Evolutionary conservation across 495 filamentous ascomycete genomes (phyloP).

Genomic region (Astrothelium macrocarpum): DNA sequence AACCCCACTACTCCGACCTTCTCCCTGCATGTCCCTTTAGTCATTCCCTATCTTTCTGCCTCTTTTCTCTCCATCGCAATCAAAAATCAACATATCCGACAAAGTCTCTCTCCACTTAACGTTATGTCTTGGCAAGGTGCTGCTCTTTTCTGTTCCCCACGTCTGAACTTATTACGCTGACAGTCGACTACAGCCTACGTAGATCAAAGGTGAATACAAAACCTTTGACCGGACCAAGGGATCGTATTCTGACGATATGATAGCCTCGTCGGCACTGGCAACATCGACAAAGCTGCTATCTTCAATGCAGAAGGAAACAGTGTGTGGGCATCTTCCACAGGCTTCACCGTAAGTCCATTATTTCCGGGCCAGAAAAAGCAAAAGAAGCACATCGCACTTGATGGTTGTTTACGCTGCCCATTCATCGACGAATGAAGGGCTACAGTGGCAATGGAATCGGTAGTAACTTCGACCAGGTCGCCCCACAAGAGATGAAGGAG

Average conservation of each 20-base stretch:
- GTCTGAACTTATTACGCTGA: conserved; percentile 2
- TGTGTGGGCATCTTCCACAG: conserved; percentile 64
- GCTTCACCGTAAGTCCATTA: conserved; percentile 56
- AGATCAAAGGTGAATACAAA: conserved; percentile 50
- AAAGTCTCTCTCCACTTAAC: background rate
- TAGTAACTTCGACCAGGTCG: conserved; percentile 35
- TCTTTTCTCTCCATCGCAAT: background rate
- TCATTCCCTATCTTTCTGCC: background rate
- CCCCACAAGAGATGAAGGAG: conserved; percentile 50
- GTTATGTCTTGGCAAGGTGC: conserved; percentile 27
- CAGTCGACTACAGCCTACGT: conserved; percentile 47
- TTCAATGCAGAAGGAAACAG: conserved; percentile 71
- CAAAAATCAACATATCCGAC: background rate
- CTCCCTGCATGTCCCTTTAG: no score
- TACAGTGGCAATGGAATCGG: background rate
- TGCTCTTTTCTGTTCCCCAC: background rate
- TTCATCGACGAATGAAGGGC: background rate
- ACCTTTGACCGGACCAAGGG: conserved; percentile 7
- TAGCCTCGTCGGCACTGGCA: conserved; percentile 70
- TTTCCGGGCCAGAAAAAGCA: background rate
- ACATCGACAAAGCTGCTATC: conserved; percentile 83
- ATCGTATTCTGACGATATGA: conserved; percentile 2
- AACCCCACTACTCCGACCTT: background rate
- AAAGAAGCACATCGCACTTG: background rate
- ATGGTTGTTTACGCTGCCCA: background rate